These are phyloP conservation scores for Termitomyces sp. DNA, from an alignment of 768 basidiomycete genomes.

Conservation along the genomic window DNA sequence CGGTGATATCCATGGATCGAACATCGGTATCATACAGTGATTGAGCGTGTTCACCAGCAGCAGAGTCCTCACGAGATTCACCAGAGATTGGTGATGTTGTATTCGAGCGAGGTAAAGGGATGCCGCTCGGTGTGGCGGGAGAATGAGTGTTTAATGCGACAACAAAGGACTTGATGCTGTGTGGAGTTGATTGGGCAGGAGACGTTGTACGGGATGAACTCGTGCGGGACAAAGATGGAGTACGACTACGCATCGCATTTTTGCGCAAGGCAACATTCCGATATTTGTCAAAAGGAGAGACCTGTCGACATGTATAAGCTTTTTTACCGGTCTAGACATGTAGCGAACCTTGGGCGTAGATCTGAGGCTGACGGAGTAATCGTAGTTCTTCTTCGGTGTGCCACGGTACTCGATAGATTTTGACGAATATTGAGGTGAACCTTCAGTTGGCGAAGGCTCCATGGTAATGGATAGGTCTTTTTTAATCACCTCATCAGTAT, in stretches of 20 bases:
- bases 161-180: constrained; percentile 42
- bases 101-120: constrained; percentile 50
- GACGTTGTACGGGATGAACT: constrained; percentile 56
- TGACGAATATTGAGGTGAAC: constrained; percentile 42
- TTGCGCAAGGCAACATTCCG: constrained; percentile 59
- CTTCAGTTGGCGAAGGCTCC: constrained; percentile 53
- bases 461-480: constrained; percentile 51
- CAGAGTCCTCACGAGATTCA: constrained; percentile 14
- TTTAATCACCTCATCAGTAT: constrained; percentile 29
- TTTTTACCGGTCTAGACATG: background rate
- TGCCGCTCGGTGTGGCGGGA: constrained; percentile 37
- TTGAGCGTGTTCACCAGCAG: constrained; percentile 21
- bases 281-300: constrained; percentile 57
- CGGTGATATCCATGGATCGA: constrained; percentile 50
- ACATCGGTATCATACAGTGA: constrained; percentile 29
- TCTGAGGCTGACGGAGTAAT: constrained; percentile 55
- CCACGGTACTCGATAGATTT: constrained; percentile 27
- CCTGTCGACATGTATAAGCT: constrained; percentile 30
- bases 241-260: constrained; percentile 47
- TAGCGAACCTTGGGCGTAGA: constrained; percentile 53
- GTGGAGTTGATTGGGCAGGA: constrained; percentile 60
- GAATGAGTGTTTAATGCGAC: constrained; percentile 38
- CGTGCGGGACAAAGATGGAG: constrained; percentile 64
- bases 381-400: constrained; percentile 48
- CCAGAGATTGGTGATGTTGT: constrained; percentile 43